These are phyloP conservation scores for Botrytis hyacinthi DNA, from an alignment of 2,329 filamentous ascomycete genomes.

Conservation along the genomic window DNA sequence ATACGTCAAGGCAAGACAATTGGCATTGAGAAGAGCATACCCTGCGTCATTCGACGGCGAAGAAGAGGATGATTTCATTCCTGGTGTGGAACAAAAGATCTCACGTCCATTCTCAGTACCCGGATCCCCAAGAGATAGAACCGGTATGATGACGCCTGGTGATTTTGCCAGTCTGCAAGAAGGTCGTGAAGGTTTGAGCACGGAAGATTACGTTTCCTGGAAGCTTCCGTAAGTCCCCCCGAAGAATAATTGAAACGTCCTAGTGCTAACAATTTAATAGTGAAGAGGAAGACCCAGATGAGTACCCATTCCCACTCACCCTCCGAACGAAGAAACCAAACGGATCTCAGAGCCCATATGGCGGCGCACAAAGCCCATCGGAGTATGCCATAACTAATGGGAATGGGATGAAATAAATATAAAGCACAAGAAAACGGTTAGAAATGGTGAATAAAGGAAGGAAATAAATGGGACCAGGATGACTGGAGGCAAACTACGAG, in stretches of 20 bases:
- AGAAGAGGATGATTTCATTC: conserved; percentile 86
- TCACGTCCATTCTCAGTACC: conserved; percentile 91
- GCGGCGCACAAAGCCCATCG: conserved; percentile 36
- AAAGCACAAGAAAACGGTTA: neutral
- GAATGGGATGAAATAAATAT: conserved; percentile 24
- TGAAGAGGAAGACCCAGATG: conserved; percentile 88
- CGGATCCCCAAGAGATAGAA: conserved; percentile 84
- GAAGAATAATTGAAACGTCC: neutral
- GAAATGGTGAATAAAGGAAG: conserved; percentile 8
- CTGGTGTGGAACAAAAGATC: conserved; percentile 91
- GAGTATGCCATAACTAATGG: conserved; percentile 35
- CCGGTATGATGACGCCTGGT: conserved; percentile 98
- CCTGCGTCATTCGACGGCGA: conserved; percentile 78
- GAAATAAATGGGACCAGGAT: conserved; percentile 5
- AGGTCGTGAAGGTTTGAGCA: conserved; percentile 85
- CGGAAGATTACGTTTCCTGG: conserved; percentile 98
- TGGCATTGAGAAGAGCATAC: conserved; percentile 89
- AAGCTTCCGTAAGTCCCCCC: conserved; percentile 80
- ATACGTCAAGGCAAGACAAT: conserved; percentile 94
- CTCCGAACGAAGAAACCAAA: conserved; percentile 48
- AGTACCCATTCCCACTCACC: conserved; percentile 69
- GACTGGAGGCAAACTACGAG: neutral
- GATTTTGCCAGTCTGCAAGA: conserved; percentile 97
- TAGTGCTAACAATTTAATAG: conserved; percentile 46
- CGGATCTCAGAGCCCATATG: conserved; percentile 35